A percentile compares a stretch with the other conserved stretches of the same genome.
These are phyloP conservation scores for Rhizoclosmatium globosum DNA, from an alignment of 192 early-diverging fungal species.

Conservation along the genomic window DNA sequence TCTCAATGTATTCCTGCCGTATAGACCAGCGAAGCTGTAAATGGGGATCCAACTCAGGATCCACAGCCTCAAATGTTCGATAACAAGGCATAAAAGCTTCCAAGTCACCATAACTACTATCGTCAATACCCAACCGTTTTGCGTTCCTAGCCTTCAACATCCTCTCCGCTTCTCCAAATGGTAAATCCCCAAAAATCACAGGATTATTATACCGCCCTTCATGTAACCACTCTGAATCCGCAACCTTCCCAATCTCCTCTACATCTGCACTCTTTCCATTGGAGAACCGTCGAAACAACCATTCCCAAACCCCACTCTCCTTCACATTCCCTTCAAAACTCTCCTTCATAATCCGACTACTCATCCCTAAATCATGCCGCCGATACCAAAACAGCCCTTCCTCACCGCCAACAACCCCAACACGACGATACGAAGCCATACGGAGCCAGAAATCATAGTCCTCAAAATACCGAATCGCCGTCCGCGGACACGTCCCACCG, in stretches of 20 bases:
- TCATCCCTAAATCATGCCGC: conserved; percentile 36
- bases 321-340: background rate
- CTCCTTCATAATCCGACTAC: conserved; percentile 28
- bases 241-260: background rate
- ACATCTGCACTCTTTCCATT: background rate
- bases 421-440: conserved; percentile 16
- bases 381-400: conserved; percentile 44
- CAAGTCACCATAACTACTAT: background rate
- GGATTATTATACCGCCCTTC: conserved; percentile 43
- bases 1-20: background rate
- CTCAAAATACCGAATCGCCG: conserved; percentile 42
- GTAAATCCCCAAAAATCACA: conserved; percentile 38
- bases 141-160: conserved; percentile 17
- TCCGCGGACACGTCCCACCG: conserved; percentile 48
- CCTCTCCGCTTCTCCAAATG: conserved; percentile 13
- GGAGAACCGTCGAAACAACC: background rate
- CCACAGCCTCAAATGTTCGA: conserved; percentile 15
- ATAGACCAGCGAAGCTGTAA: background rate
- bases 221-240: conserved; percentile 4
- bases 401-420: conserved; percentile 34
- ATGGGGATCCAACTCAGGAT: background rate
- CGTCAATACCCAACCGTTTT: background rate
- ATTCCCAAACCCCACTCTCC: background rate
- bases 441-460: conserved; percentile 53
- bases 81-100: conserved; percentile 37